phyloP scores from a whole-genome alignment of 2,329 filamentous ascomycete genomes.

The Mycosphaerella arachidis region DNA sequence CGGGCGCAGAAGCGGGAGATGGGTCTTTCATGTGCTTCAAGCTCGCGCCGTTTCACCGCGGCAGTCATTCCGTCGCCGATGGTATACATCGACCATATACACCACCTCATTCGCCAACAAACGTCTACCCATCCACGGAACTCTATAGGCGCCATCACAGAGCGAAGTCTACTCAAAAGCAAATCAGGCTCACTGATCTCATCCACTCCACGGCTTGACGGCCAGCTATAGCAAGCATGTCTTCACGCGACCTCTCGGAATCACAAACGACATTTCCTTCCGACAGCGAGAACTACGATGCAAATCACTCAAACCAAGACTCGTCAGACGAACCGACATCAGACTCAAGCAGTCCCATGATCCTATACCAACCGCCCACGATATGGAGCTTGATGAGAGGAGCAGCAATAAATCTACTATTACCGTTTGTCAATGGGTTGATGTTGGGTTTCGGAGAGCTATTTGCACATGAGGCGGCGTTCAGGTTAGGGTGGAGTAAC shows the following conservation, averaged over 20 bases:
- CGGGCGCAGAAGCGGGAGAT: not conserved
- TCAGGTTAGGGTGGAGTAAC: conserved; percentile 84
- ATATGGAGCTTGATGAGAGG: conserved; percentile 80
- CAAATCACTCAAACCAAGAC: conserved; percentile 44
- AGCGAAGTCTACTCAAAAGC: not conserved
- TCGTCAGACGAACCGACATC: conserved; percentile 57
- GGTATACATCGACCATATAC: not conserved
- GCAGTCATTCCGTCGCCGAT: not conserved
- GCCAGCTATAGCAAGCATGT: conserved; percentile 41
- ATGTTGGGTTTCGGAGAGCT: conserved; percentile 98
- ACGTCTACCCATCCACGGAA: not conserved
- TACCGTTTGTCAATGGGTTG: conserved; percentile 95
- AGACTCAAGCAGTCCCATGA: conserved; percentile 62
- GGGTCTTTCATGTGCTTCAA: not conserved
- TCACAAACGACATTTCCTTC: conserved; percentile 74
- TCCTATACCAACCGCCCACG: conserved; percentile 85
- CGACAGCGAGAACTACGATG: conserved; percentile 78
- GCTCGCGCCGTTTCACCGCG: not conserved
- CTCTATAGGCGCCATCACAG: too few relatives aligned
- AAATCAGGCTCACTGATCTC: not conserved
- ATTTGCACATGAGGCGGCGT: conserved; percentile 93
- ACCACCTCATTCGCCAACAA: not conserved
- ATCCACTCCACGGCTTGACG: not conserved
- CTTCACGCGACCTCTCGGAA: conserved; percentile 55
- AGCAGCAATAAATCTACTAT: conserved; percentile 87